These are phyloP conservation scores for Aspergillus sojae DNA, from an alignment of 2,329 filamentous ascomycete species.

Conservation along the genomic window DNA sequence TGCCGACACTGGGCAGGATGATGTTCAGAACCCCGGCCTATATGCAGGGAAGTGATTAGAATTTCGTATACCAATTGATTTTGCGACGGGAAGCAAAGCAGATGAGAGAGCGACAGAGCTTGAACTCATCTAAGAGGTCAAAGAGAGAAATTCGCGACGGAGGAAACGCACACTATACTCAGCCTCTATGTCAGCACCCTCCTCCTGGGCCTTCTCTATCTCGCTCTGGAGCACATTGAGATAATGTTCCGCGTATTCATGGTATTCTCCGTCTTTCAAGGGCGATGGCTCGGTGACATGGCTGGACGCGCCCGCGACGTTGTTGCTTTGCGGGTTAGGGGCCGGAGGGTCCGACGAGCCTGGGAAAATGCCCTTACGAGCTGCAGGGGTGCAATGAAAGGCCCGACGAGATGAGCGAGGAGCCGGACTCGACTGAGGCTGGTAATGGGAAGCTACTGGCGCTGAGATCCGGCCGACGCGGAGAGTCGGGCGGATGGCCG, in stretches of 20 bases:
- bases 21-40: constrained; percentile 87
- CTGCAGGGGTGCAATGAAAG: constrained; percentile 40
- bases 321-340: constrained; percentile 41
- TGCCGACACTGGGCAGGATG: constrained; percentile 68
- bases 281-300: constrained; percentile 60
- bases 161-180: constrained; percentile 75
- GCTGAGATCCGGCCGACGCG: constrained; percentile 23
- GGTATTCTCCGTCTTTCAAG: constrained; percentile 72
- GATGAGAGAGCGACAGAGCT: not conserved
- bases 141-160: not conserved
- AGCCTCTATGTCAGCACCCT: constrained; percentile 74
- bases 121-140: not conserved
- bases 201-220: constrained; percentile 75
- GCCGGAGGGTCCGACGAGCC: constrained; percentile 57
- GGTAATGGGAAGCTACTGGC: constrained; percentile 17
- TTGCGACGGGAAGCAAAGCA: no score
- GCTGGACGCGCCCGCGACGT: constrained; percentile 44
- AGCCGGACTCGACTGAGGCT: constrained; percentile 3
- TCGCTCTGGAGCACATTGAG: constrained; percentile 62
- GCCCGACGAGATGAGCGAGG: constrained; percentile 17
- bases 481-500: constrained; percentile 24
- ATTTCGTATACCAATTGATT: no score
- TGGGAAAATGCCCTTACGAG: constrained; percentile 60
- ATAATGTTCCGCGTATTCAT: constrained; percentile 75
- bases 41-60: not conserved